Evolutionary conservation across 208 protist species (phyloP), one percentile per base, ranked within the genome.

Genomic region (Dictyostelium gargantuum): DNA sequence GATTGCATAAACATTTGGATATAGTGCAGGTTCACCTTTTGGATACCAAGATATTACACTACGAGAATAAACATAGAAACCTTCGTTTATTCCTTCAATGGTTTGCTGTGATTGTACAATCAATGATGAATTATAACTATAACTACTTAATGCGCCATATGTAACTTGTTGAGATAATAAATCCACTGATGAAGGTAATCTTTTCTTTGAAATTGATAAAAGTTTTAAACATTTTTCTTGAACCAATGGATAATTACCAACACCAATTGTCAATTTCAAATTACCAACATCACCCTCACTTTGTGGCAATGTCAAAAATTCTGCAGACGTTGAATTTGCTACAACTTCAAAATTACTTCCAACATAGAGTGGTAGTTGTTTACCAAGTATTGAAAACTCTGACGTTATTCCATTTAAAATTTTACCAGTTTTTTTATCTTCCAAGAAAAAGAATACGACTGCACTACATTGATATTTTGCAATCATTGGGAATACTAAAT

Each of bases 81-180:
- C 50, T 21, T 29, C 13, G 3, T 40, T 73, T 42, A 89, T 23
- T 42, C 48, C n/a, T n/a, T 48, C 44, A 21, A 89, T 19, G 38
- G n/a, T n/a, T 29, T 56, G 54, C 38, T 89, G 42, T 48, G 82
- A 56, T 68, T 54, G 29, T 6, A 73, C 56, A 23, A 89, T 77
- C 1, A 89, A 52, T 23, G 82, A 48, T 6, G 32, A 38, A 38
- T 89, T 89, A 56, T 50, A 76, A 29, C 70, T 38, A 68, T 89
- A 89, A 0, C 38, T 32, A 11, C n/a, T 40, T 26, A 89, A 38
- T 38, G 82, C 66, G 42, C 68, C 82, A 79, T 35, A 89, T 9
- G 70, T 79, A 29, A 79, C 82, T 42, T 89, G 82, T 89, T 89
- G 66, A 54, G 82, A 89, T 44, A 89, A 58, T 32, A 70, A 17